phyloP scores from a whole-genome alignment of 2,329 filamentous ascomycete species.

The Sclerotinia nivalis region DNA sequence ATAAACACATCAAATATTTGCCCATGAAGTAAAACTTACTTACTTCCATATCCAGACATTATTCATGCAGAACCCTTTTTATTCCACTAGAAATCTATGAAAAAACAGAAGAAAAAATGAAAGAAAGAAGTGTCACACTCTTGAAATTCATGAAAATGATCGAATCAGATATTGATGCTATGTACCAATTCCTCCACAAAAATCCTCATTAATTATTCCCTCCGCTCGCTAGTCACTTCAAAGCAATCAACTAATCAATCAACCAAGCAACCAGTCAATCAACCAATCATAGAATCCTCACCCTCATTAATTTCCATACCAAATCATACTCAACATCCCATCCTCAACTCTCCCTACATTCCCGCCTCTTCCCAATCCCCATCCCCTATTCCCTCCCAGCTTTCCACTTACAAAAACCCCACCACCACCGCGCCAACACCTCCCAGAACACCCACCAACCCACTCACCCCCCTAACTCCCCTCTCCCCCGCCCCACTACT shows the following conservation, averaged over 20 bases:
- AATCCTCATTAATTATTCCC: not conserved
- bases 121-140: not conserved
- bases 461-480: not conserved
- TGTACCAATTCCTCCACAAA: not conserved
- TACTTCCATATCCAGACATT: not conserved
- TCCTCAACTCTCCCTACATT: no score
- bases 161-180: not conserved
- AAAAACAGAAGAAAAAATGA: not conserved
- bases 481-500: not conserved
- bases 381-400: not conserved
- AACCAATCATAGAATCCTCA: no score
- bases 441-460: not conserved
- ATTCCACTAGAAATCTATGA: not conserved
- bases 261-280: no score
- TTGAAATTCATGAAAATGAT: not conserved
- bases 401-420: not conserved
- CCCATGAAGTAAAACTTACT: no score
- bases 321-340: not conserved
- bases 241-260: not conserved
- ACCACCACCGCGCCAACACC: not conserved
- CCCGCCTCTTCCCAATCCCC: no score
- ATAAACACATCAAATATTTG: no score
- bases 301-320: no score
- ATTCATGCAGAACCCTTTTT: rapidly evolving
- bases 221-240: not conserved